A percentile compares a stretch with the other conserved stretches of the same genome.
phyloP scores from a whole-genome alignment of 768 basidiomycete species.

The Leccinum ochraceum region DNA sequence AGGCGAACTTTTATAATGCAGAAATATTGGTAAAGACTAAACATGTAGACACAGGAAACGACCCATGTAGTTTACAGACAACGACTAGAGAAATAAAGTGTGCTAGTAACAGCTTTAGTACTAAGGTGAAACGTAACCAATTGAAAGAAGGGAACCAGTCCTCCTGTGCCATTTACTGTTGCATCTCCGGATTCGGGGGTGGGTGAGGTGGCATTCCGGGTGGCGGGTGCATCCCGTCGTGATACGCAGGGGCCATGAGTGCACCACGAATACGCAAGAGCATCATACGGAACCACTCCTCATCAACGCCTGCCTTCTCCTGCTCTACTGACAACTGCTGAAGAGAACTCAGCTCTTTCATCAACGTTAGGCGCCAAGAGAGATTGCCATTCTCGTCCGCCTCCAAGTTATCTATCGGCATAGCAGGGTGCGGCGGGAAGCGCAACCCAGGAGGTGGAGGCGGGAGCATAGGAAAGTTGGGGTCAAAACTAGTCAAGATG shows the following conservation, averaged over 20 bases:
- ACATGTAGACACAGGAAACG: neutral
- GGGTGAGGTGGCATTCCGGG: conserved; percentile 39
- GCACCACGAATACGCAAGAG: conserved; percentile 73
- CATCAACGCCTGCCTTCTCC: conserved; percentile 77
- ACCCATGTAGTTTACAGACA: conserved; percentile 7
- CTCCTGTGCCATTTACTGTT: conserved; percentile 16
- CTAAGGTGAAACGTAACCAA: conserved; percentile 5
- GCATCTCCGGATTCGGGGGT: conserved; percentile 36
- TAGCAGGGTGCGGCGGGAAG: conserved; percentile 54
- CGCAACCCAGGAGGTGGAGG: conserved; percentile 54
- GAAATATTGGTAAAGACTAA: neutral
- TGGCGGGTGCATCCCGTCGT: conserved; percentile 39
- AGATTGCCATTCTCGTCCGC: conserved; percentile 78
- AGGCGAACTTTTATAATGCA: neutral
- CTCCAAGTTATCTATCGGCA: conserved; percentile 72
- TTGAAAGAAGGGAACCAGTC: neutral
- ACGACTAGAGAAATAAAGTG: conserved; percentile 3
- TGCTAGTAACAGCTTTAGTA: conserved; percentile 1
- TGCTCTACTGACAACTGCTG: conserved; percentile 79
- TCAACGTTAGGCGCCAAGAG: conserved; percentile 78
- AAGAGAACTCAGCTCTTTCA: conserved; percentile 76
- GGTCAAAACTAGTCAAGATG: conserved; percentile 59
- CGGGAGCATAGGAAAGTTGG: conserved; percentile 67
- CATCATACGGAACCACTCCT: conserved; percentile 89
- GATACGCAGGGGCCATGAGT: conserved; percentile 53